Conservation (phyloP, 2,329 filamentous ascomycete species). For the Colletotrichum spaethianum region DNA sequence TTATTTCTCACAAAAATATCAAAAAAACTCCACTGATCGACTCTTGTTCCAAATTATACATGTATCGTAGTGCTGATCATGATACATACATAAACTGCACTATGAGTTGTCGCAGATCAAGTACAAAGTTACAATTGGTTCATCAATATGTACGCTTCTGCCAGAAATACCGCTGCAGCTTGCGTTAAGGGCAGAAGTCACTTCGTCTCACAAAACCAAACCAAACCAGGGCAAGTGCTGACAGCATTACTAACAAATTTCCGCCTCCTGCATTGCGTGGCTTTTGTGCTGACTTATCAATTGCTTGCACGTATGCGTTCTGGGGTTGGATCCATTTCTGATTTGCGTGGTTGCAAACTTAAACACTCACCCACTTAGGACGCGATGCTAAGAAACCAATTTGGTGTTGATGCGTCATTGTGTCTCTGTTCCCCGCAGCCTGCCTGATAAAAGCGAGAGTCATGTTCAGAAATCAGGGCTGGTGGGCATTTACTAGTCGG, state of each 20-base stretch:
- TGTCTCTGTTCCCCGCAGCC: constrained; percentile 25
- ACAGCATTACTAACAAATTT: neutral
- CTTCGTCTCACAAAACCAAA: neutral
- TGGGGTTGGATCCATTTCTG: neutral
- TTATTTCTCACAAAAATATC: neutral
- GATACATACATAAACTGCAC: too few relatives aligned
- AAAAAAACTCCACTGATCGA: neutral
- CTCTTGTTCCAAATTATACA: neutral
- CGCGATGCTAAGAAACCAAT: neutral
- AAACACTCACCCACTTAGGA: neutral
- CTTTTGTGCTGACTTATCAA: neutral
- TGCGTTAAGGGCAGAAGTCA: neutral
- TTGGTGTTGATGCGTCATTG: constrained; percentile 14
- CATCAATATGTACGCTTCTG: neutral
- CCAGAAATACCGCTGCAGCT: neutral
- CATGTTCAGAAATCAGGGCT: too few relatives aligned
- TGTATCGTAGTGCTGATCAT: too few relatives aligned
- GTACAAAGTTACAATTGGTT: neutral
- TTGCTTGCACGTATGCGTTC: neutral
- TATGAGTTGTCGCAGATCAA: too few relatives aligned
- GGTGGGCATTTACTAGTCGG: too few relatives aligned
- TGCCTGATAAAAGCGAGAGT: neutral
- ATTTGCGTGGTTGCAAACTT: constrained; percentile 13
- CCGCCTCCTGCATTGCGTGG: neutral
- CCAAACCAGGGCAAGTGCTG: neutral